A percentile compares a stretch with the other conserved stretches of the same genome.
Evolutionary conservation across 208 protist species (phyloP).

Genomic region (Wallacemonas sp.): DNA sequence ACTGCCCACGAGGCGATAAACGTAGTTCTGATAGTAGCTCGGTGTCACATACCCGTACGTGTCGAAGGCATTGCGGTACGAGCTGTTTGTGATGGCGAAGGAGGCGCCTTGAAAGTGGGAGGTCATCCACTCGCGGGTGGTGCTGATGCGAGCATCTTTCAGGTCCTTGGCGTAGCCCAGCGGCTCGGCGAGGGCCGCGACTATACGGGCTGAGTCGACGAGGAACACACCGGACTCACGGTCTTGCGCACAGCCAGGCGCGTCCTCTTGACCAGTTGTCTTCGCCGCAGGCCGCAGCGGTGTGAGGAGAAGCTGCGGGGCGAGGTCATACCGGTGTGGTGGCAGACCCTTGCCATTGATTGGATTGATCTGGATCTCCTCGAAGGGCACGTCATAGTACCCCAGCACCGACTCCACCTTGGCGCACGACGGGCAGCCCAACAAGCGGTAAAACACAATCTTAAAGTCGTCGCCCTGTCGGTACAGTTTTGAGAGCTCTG

Average conservation of each 20-base stretch:
- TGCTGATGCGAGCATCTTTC: constrained; percentile 36
- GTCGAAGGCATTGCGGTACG: constrained; percentile 56
- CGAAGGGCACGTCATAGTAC: constrained; percentile 69
- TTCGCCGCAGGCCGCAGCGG: constrained; percentile 16
- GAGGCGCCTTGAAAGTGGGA: constrained; percentile 69
- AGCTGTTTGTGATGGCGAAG: constrained; percentile 67
- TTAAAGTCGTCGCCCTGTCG: constrained; percentile 32
- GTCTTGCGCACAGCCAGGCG: not conserved
- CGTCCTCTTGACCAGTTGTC: not conserved
- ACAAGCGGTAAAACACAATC: constrained; percentile 66
- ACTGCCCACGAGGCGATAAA: constrained; percentile 59
- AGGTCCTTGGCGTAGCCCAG: constrained; percentile 55
- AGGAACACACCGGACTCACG: constrained; percentile 28
- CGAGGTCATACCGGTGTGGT: constrained; percentile 62
- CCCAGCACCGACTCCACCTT: constrained; percentile 81
- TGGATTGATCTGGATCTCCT: constrained; percentile 65
- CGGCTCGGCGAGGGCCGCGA: constrained; percentile 43
- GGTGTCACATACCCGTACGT: constrained; percentile 60
- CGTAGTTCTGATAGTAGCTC: constrained; percentile 49
- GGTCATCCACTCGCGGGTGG: constrained; percentile 69
- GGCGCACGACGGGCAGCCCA: constrained; percentile 85
- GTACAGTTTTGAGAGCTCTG: constrained; percentile 3
- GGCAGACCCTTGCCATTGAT: constrained; percentile 63
- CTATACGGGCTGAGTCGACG: constrained; percentile 69
- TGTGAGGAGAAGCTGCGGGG: constrained; percentile 68